A percentile compares a stretch with the other conserved stretches of the same genome.
Conservation (phyloP, 441 rosid species). For the Theobroma grandiflorum region DNA sequence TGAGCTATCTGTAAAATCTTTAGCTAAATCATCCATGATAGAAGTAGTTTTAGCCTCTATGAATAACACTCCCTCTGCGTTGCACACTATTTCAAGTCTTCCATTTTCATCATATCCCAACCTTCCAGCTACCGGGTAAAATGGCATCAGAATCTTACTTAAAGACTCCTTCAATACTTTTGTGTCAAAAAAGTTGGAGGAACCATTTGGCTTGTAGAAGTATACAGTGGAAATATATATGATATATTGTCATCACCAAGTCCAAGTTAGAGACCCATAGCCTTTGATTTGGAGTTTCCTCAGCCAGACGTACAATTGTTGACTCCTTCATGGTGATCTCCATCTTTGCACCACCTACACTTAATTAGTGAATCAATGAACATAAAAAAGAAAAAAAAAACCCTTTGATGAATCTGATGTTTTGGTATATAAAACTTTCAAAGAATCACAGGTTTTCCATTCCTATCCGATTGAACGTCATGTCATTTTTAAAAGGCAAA, state of each 20-base stretch:
- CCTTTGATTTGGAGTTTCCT: slow-evolving; percentile 27
- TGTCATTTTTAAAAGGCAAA: too few relatives aligned
- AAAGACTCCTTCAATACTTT: slow-evolving; percentile 43
- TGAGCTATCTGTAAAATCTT: slow-evolving; percentile 24
- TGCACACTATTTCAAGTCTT: slow-evolving; percentile 42
- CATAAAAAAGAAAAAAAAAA: too few relatives aligned
- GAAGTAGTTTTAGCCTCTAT: slow-evolving; percentile 42
- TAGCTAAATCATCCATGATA: slow-evolving; percentile 31
- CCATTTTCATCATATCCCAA: slow-evolving; percentile 38
- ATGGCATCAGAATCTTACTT: slow-evolving; percentile 45
- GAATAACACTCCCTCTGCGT: slow-evolving; percentile 41
- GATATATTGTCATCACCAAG: slow-evolving; percentile 15
- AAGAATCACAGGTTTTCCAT: too few relatives aligned
- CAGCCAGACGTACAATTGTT: slow-evolving; percentile 32
- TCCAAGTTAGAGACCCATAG: slow-evolving; percentile 45
- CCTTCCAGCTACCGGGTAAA: slow-evolving; percentile 56
- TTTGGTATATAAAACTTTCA: too few relatives aligned
- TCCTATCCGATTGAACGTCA: too few relatives aligned
- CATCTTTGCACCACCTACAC: slow-evolving; percentile 20
- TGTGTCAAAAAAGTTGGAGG: slow-evolving; percentile 37
- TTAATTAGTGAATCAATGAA: too few relatives aligned
- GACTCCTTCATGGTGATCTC: slow-evolving; percentile 32
- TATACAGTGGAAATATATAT: slow-evolving; percentile 16
- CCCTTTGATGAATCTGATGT: too few relatives aligned
- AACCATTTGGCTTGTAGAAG: slow-evolving; percentile 34